Percentiles rank a stretch among this genome's conserved stretches.
These are phyloP conservation scores for Ceratobasidium sp. DNA, from an alignment of 1,284 basidiomycete species.

Conservation along the genomic window DNA sequence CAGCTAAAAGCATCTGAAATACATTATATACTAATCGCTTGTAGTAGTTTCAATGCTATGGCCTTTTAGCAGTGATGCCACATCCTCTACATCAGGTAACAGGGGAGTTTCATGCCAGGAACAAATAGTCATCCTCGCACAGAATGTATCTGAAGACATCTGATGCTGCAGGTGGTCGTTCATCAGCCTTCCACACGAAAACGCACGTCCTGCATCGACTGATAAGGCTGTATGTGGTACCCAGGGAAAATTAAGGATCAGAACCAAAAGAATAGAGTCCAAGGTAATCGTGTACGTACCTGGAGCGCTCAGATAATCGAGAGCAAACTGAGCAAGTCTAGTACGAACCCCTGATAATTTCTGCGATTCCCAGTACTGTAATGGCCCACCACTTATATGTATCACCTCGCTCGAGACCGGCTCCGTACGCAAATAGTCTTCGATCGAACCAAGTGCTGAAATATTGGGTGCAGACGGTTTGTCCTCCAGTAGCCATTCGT, in stretches of 20 bases:
- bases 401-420: background rate
- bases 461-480: background rate
- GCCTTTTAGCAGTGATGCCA: background rate
- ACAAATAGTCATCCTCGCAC: conserved; percentile 10
- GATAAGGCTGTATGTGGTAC: conserved; percentile 29
- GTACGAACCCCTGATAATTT: background rate
- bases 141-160: background rate
- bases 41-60: background rate
- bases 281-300: no score
- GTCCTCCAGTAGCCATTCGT: background rate
- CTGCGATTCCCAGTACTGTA: background rate
- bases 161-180: conserved; percentile 11
- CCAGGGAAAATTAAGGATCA: background rate
- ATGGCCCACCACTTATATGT: conserved; percentile 1
- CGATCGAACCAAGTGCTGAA: background rate
- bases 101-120: conserved; percentile 24
- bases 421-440: background rate
- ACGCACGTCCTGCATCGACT: conserved; percentile 16
- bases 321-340: background rate
- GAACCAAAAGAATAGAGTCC: no score
- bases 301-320: conserved; percentile 18
- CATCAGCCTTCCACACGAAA: conserved; percentile 24
- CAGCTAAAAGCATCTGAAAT: no score
- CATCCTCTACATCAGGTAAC: conserved; percentile 5
- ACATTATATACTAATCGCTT: no score